A percentile compares a stretch with the other conserved stretches of the same genome.
phyloP scores from a whole-genome alignment of 2,329 filamentous ascomycete genomes.

The Hymenotorrendiella dingleyae region DNA sequence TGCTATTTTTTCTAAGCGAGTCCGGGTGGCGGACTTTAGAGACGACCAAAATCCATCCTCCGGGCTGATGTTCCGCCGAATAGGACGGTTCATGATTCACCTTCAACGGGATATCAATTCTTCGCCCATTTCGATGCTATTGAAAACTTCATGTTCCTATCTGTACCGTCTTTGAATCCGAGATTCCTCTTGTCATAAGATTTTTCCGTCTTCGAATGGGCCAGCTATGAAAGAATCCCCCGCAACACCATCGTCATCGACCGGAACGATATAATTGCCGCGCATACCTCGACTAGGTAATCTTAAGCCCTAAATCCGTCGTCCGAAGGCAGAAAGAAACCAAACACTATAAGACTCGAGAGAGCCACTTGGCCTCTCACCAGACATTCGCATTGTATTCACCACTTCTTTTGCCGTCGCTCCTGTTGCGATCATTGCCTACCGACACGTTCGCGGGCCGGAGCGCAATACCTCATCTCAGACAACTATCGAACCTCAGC shows the following conservation, averaged over 20 bases:
- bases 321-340: constrained; percentile 8
- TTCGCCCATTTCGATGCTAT: no score
- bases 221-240: no score
- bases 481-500: constrained; percentile 25
- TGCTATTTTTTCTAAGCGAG: no score
- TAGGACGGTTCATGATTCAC: no score
- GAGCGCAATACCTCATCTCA: constrained; percentile 19
- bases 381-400: constrained; percentile 31
- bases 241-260: constrained; percentile 10
- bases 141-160: no score
- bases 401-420: constrained; percentile 28
- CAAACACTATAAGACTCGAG: constrained; percentile 14
- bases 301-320: constrained; percentile 19
- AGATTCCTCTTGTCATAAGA: no score
- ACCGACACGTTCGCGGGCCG: constrained; percentile 25
- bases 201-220: no score
- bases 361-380: constrained; percentile 21
- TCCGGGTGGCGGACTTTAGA: no score
- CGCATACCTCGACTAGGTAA: not conserved
- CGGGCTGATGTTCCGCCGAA: not conserved
- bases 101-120: no score
- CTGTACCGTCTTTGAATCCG: no score
- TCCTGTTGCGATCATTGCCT: constrained; percentile 27
- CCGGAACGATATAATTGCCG: not conserved
- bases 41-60: not conserved